A percentile compares a stretch with the other conserved stretches of the same genome.
Evolutionary conservation across 768 basidiomycete species (phyloP).

Genomic region (Wakefieldia striispora): DNA sequence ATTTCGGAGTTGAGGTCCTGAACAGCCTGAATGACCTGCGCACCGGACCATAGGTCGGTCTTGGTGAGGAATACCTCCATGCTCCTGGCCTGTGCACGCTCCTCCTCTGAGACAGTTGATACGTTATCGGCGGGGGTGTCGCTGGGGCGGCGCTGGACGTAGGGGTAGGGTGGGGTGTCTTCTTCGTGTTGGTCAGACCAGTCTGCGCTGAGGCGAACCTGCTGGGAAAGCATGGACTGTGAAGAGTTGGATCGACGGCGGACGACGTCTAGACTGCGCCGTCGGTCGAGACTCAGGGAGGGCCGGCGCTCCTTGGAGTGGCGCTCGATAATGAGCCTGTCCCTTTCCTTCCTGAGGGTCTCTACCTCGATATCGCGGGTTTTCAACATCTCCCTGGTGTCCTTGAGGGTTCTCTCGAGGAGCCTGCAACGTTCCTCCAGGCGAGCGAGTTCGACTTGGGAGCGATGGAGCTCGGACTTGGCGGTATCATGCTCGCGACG

Average conservation of each 20-base stretch:
- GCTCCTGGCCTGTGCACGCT: conserved; percentile 54
- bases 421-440: conserved; percentile 61
- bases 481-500: conserved; percentile 56
- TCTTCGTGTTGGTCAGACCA: conserved; percentile 29
- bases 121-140: conserved; percentile 22
- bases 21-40: conserved; percentile 74
- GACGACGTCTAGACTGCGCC: conserved; percentile 28
- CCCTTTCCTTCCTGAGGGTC: conserved; percentile 42
- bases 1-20: conserved; percentile 81
- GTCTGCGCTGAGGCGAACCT: conserved; percentile 32
- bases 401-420: conserved; percentile 62
- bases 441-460: conserved; percentile 51
- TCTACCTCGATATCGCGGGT: conserved; percentile 61
- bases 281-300: conserved; percentile 24
- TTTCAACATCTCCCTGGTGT: conserved; percentile 59
- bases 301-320: conserved; percentile 16
- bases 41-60: conserved; percentile 71
- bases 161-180: conserved; percentile 11
- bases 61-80: conserved; percentile 70
- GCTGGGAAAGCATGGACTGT: conserved; percentile 30
- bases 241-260: conserved; percentile 31
- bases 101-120: conserved; percentile 45
- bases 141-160: conserved; percentile 10
- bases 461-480: conserved; percentile 53
- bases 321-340: conserved; percentile 26